A percentile compares a stretch with the other conserved stretches of the same genome.
These are phyloP conservation scores for Ustulina deusta DNA, from an alignment of 2,329 filamentous ascomycete species.

Conservation along the genomic window DNA sequence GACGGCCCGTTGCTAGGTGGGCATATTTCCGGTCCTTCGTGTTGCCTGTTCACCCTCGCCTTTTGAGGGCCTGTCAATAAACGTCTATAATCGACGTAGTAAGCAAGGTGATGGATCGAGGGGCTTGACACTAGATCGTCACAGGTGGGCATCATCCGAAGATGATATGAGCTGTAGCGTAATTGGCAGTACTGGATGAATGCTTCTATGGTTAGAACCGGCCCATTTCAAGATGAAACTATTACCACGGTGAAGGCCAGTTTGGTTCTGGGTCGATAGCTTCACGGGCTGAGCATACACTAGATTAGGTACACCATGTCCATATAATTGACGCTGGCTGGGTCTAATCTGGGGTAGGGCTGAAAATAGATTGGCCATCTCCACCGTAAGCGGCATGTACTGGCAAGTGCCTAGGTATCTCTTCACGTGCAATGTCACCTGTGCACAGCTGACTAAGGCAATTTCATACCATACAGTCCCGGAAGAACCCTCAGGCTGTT, in stretches of 20 bases:
- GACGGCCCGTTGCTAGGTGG: constrained; percentile 11
- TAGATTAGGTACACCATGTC: not conserved
- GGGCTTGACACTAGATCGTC: constrained; percentile 13
- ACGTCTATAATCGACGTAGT: constrained; percentile 23
- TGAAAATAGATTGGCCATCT: constrained; percentile 37
- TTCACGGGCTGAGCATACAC: constrained; percentile 16
- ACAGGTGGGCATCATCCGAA: constrained; percentile 1
- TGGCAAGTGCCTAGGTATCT: too few relatives aligned
- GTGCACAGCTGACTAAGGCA: constrained; percentile 8
- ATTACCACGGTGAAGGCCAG: constrained; percentile 10
- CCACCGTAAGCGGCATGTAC: constrained; percentile 23
- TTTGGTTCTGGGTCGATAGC: constrained; percentile 10
- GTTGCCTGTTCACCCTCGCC: not conserved
- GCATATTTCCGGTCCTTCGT: not conserved
- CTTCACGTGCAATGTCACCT: too few relatives aligned
- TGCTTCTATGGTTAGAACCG: constrained; percentile 1
- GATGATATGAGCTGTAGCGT: not conserved
- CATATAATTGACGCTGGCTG: not conserved
- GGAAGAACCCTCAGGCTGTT: too few relatives aligned
- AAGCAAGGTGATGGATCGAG: constrained; percentile 19
- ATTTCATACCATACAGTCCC: not conserved
- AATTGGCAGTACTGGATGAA: not conserved
- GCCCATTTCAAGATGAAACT: not conserved
- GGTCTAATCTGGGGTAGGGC: constrained; percentile 33
- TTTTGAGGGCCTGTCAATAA: not conserved